Evolutionary conservation across 129 eudicot genomes (phyloP).

Genomic region (Lactuca saligna): DNA sequence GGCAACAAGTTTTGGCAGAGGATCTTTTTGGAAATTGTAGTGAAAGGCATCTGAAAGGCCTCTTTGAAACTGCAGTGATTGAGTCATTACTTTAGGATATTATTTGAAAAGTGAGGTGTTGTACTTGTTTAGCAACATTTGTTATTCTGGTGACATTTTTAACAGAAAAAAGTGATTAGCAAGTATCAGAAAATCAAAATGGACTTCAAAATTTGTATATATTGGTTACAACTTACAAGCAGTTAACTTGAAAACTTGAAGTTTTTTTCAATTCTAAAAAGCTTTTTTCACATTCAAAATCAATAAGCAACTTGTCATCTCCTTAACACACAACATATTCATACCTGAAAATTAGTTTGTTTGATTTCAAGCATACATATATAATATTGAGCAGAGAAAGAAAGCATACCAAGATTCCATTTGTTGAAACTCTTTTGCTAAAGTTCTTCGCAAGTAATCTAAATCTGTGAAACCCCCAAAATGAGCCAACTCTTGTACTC

Average conservation of each 20-base stretch:
- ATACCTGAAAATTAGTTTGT: background rate
- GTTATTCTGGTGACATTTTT: too few species aligned
- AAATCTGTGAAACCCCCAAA: conserved; percentile 88
- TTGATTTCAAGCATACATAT: conserved; percentile 18
- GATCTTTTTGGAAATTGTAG: conserved; percentile 67
- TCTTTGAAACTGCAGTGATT: conserved; percentile 69
- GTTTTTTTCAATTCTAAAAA: background rate
- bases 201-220: too few species aligned
- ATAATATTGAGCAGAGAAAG: conserved; percentile 7
- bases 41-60: conserved; percentile 84
- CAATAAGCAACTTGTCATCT: conserved; percentile 2
- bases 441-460: conserved; percentile 67
- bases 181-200: too few species aligned
- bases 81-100: conserved; percentile 7
- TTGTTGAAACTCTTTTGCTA: conserved; percentile 79
- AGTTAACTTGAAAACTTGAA: too few species aligned
- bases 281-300: background rate
- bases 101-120: background rate
- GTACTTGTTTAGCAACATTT: too few species aligned
- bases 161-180: too few species aligned
- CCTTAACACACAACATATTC: background rate
- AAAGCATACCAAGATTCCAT: conserved; percentile 79
- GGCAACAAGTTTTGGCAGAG: conserved; percentile 66
- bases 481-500: conserved; percentile 61
- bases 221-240: too few species aligned